Base-by-base conservation (phyloP, 345 rosid species). In the Pistacia integerrima region DNA sequence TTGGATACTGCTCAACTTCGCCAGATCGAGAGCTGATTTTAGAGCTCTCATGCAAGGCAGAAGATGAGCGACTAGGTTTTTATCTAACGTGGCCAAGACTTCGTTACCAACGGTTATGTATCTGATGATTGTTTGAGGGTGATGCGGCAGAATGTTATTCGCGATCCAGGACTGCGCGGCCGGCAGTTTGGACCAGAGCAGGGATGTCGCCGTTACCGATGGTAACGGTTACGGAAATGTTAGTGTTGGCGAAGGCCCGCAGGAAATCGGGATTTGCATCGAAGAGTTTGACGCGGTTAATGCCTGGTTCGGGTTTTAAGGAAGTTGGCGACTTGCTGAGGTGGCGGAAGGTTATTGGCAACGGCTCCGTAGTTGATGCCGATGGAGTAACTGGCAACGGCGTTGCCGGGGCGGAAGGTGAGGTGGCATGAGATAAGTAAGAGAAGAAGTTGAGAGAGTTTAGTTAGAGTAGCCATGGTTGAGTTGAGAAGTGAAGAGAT, bases 301-400 rank as follows among this genome's bases (percentile, higher is more conserved):
- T 89, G 76, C 83, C 83, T 82, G 73, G 98, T 93, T 75, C 84
- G 80, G 35, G 90, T 83, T 79, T 86, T 83, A 81, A 93, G 86
- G 82, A 93, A 90, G 74, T 73, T 72, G 38, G 91, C 93, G 7
- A 93, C 98, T 70, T 87, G 86, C 54, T 87, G 52, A 0, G 98
- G 93, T 2, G 90, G 82, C 4, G 93, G 97, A 75, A 93, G 97
- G 87, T 91, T 89, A 84, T 90, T 80, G n/a, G 94, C 92, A 59
- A 90, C 76, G 54, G 91, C 86, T 8, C 98, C 98, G 74, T 93
- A 91, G 91, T 93, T 93, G n/a, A 93, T 89, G 63, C 98, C 94
- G 85, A 91, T 72, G 77, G 85, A 70, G 76, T 84, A 85, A 5
- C 85, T 79, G 74, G 89, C 84, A 67, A 69, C 57, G 54, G 79